phyloP scores from a whole-genome alignment of 768 basidiomycete species.

The Mrakia gelida region DNA sequence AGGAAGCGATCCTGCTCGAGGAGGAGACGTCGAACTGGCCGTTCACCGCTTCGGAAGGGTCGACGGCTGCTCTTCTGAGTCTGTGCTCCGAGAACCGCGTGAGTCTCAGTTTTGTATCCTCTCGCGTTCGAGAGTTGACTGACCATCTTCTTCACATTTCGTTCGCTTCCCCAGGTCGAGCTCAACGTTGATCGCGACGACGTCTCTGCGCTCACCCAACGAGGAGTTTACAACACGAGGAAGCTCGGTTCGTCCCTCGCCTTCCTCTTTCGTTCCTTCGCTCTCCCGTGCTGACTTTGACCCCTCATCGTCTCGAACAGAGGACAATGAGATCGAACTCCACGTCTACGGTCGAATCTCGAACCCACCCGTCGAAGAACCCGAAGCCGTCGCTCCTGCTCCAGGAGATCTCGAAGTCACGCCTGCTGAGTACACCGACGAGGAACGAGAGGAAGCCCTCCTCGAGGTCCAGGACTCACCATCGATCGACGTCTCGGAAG shows the following conservation, averaged over 20 bases:
- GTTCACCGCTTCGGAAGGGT: conserved; percentile 24
- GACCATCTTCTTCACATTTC: too few relatives aligned
- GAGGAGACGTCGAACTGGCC: conserved; percentile 25
- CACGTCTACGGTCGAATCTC: conserved; percentile 25
- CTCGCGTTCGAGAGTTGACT: not conserved
- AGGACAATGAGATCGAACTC: conserved; percentile 24
- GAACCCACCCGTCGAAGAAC: not conserved
- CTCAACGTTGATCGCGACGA: conserved; percentile 16
- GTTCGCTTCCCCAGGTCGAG: conserved; percentile 11
- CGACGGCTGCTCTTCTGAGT: conserved; percentile 19
- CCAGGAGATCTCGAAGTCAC: not conserved
- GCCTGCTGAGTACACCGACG: not conserved
- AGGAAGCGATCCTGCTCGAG: conserved; percentile 15
- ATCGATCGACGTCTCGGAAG: conserved; percentile 9
- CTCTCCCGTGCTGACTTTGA: not conserved
- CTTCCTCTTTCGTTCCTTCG: too few relatives aligned
- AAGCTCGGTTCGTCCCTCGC: conserved; percentile 21
- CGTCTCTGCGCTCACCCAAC: not conserved
- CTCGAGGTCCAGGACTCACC: not conserved
- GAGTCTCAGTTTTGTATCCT: too few relatives aligned
- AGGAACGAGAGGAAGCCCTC: conserved; percentile 2
- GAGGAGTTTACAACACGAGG: conserved; percentile 22
- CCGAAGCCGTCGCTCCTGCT: not conserved
- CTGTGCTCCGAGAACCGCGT: conserved; percentile 14
- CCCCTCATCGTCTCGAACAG: not conserved